Conservation (phyloP, 2,329 filamentous ascomycete species). For the Cladobotryum mycophilum region DNA sequence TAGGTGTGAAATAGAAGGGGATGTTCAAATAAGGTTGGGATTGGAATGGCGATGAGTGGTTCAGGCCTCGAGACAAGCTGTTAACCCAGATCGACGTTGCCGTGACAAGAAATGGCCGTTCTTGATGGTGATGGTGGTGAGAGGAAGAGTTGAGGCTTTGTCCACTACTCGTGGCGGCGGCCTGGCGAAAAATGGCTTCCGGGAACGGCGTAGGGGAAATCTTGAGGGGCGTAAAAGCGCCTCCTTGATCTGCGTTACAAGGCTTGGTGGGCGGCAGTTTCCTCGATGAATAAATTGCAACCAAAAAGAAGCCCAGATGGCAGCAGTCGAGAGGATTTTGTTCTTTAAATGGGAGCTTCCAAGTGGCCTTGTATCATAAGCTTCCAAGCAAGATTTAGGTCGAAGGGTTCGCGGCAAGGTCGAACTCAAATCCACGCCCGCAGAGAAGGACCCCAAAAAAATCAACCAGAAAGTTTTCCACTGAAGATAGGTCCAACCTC, state of each 20-base stretch:
- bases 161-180: conserved; percentile 1
- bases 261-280: background rate
- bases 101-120: background rate
- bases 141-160: background rate
- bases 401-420: background rate
- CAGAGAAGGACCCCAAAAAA: background rate
- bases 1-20: background rate
- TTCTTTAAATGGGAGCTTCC: background rate
- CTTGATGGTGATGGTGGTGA: conserved; percentile 1
- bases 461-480: background rate
- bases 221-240: conserved; percentile 1
- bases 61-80: background rate
- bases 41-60: background rate
- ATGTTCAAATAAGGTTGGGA: background rate
- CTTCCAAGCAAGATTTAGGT: background rate
- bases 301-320: background rate
- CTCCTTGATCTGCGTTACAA: background rate
- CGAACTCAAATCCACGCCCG: conserved; percentile 4
- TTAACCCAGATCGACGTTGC: background rate
- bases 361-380: background rate
- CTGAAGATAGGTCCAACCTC: too few species aligned
- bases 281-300: background rate
- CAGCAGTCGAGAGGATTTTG: background rate
- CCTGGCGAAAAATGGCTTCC: conserved; percentile 8
- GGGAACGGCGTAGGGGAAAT: conserved; percentile 1